Evolutionary conservation across 2,329 filamentous ascomycete species (phyloP).

Genomic region (Colletotrichum viniferum): DNA sequence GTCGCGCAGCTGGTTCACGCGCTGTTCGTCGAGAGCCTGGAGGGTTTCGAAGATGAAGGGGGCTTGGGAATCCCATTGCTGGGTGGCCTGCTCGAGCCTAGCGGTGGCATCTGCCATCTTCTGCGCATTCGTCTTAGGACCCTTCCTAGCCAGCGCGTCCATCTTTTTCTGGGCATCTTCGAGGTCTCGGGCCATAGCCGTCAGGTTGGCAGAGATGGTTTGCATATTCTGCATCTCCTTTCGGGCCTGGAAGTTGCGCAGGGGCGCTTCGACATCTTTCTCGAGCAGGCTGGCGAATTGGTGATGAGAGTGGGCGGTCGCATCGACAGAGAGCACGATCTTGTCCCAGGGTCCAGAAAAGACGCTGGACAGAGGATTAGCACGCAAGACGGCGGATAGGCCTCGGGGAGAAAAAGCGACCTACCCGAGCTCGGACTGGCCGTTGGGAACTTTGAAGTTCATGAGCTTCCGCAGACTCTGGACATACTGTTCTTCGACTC

Average conservation of each 20-base stretch:
- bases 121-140: slow-evolving; percentile 73
- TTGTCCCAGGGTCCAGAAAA: slow-evolving; percentile 92
- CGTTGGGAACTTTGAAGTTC: slow-evolving; percentile 74
- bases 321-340: slow-evolving; percentile 79
- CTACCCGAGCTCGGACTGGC: slow-evolving; percentile 85
- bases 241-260: slow-evolving; percentile 75
- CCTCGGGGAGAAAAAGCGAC: slow-evolving; percentile 30
- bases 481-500: slow-evolving; percentile 89
- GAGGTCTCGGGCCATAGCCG: slow-evolving; percentile 81
- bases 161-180: slow-evolving; percentile 83
- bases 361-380: slow-evolving; percentile 60
- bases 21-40: slow-evolving; percentile 87
- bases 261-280: slow-evolving; percentile 82
- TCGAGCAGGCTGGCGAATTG: slow-evolving; percentile 82
- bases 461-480: slow-evolving; percentile 81
- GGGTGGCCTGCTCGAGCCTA: slow-evolving; percentile 76
- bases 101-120: slow-evolving; percentile 78
- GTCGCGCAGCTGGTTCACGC: slow-evolving; percentile 89
- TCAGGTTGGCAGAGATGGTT: slow-evolving; percentile 81
- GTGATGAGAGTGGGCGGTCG: slow-evolving; percentile 83
- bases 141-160: slow-evolving; percentile 84
- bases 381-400: not conserved
- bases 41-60: slow-evolving; percentile 94
- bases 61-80: slow-evolving; percentile 92
- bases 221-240: slow-evolving; percentile 83